Percentiles rank a stretch among this genome's conserved stretches.
phyloP scores from a whole-genome alignment of 1,284 basidiomycete species.

The Inonotus hispidus region DNA sequence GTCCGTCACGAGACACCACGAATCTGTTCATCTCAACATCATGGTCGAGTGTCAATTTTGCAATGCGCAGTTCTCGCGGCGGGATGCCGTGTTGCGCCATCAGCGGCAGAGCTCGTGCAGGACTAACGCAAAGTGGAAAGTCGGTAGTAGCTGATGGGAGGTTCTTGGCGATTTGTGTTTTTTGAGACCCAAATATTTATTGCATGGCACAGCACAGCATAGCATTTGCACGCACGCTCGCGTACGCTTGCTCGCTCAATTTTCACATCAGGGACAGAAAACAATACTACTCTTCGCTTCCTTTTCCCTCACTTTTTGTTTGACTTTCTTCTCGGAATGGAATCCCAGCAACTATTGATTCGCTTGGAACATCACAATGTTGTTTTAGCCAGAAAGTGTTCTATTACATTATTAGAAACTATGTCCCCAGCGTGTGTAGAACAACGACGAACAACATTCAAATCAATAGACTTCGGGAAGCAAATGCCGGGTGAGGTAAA shows the following conservation, averaged over 20 bases:
- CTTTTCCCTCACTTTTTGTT: neutral
- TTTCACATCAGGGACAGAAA: neutral
- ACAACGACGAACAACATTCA: neutral
- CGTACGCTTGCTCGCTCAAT: neutral
- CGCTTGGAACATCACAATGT: neutral
- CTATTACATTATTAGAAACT: neutral
- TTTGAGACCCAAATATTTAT: neutral
- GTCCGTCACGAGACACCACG: slow-evolving; percentile 8
- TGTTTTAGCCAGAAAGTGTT: neutral
- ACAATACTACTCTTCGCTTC: neutral
- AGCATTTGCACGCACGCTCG: too few relatives aligned
- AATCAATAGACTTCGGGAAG: neutral
- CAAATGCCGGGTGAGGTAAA: neutral
- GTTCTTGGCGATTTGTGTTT: too few relatives aligned
- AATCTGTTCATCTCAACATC: slow-evolving; percentile 1
- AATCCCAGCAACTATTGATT: neutral
- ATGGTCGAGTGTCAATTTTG: slow-evolving; percentile 8
- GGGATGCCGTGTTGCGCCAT: slow-evolving; percentile 11
- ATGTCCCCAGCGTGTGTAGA: neutral
- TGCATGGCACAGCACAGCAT: neutral
- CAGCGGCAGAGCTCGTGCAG: neutral
- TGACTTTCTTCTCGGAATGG: neutral
- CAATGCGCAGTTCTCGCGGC: neutral
- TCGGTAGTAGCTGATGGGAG: neutral
- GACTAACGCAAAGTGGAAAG: neutral